Evolutionary conservation across 306 rosid species (phyloP), one percentile per base, ranked within the genome.

Genomic region (Cicer cuneatum): DNA sequence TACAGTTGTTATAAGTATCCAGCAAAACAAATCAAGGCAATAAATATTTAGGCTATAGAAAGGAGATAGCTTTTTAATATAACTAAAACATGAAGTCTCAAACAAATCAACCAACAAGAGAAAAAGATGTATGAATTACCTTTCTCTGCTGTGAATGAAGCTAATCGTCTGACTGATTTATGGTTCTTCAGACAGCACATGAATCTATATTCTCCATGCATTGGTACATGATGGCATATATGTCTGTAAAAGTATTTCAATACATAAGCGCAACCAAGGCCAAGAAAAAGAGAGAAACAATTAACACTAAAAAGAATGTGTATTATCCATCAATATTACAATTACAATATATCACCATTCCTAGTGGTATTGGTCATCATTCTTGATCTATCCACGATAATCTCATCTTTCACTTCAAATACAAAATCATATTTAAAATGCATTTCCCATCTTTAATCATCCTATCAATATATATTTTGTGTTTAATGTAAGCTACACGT

Each of bases 231-330:
- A 61, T 71, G 86, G 76, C 76, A 82, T 75, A 82, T 68, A 53
- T 76, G 80, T 88, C 99, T 94, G 96, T 73, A 10, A 53, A 38
- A 66, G 63, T 74, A 82, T 56, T 74, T 43, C 1, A 60, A 81
- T 45, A 40, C 49, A 65, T 83, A 76, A 80, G 80, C 10, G 10
- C 52, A 49, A 52, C 63, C 35, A 29, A 58, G 38, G 67, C 21
- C 24, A 51, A 60, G 12, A 57, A 75, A 52, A 66, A 1, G 13
- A 19, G 46, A 53, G 21, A 57, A 15, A 48, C 72, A 35, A 41
- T 41, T 39, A 63, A 35, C 71, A 56, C 45, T 53, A 51, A 13
- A 58, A 66, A 46, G 73, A 76, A 54, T 24, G 21, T 11, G 12
- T 38, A 51, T 46, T 24, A 51, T 46, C 60, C 47, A 53, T 56